Conservation (phyloP, 805 yeast genomes). For the Pachysolen tannophilus region DNA sequence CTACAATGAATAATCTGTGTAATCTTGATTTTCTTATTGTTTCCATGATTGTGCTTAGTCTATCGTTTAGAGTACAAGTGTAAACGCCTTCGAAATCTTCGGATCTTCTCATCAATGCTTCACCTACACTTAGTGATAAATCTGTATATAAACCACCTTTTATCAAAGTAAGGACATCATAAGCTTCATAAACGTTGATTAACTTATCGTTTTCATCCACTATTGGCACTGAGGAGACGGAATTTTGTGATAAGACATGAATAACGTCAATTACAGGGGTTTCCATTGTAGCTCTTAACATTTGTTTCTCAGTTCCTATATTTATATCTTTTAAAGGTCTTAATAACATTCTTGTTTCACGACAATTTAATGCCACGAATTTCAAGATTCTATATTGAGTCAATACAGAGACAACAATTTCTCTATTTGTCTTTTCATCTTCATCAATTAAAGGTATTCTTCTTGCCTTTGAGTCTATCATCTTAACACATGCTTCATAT, state of each 20-base stretch:
- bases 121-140: slow-evolving; percentile 86
- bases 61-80: slow-evolving; percentile 85
- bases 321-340: slow-evolving; percentile 67
- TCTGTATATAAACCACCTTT: slow-evolving; percentile 94
- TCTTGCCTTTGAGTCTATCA: slow-evolving; percentile 83
- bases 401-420: slow-evolving; percentile 88
- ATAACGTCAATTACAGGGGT: slow-evolving; percentile 95
- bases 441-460: slow-evolving; percentile 92
- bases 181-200: slow-evolving; percentile 91
- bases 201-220: slow-evolving; percentile 66
- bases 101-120: slow-evolving; percentile 86
- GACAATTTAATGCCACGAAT: slow-evolving; percentile 92
- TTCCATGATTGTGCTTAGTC: slow-evolving; percentile 83
- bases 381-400: slow-evolving; percentile 95
- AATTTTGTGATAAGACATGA: slow-evolving; percentile 63
- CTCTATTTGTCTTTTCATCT: slow-evolving; percentile 87
- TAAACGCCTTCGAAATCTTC: slow-evolving; percentile 98
- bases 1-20: slow-evolving; percentile 89
- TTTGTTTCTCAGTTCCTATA: slow-evolving; percentile 44
- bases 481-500: slow-evolving; percentile 87
- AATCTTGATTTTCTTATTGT: slow-evolving; percentile 86
- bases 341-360: slow-evolving; percentile 78
- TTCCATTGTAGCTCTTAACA: slow-evolving; percentile 79
- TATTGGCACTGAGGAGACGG: slow-evolving; percentile 92
- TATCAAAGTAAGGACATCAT: slow-evolving; percentile 84